These are phyloP conservation scores for Exutisphaerella laricina DNA, from an alignment of 2,329 filamentous ascomycete species.

Conservation along the genomic window DNA sequence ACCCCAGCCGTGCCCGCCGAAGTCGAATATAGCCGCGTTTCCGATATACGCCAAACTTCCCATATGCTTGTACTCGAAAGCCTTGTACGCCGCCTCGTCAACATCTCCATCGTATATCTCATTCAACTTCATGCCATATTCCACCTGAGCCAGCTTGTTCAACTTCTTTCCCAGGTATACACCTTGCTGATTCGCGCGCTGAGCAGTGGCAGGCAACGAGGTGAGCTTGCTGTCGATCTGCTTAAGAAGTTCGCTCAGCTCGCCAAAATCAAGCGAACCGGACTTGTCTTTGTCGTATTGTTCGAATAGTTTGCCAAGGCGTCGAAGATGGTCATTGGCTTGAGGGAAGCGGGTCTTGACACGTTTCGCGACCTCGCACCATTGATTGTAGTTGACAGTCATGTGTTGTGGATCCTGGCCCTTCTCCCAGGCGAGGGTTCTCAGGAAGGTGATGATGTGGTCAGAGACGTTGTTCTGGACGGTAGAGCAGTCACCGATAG, in stretches of 20 bases:
- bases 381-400: conserved; percentile 79
- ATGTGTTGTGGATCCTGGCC: conserved; percentile 86
- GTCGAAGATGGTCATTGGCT: conserved; percentile 75
- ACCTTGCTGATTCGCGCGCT: conserved; percentile 94
- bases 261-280: conserved; percentile 88
- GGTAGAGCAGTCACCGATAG: conserved; percentile 90
- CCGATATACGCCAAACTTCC: conserved; percentile 92
- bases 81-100: conserved; percentile 86
- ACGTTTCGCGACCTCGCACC: conserved; percentile 74
- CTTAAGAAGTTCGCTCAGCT: conserved; percentile 77
- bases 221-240: conserved; percentile 96
- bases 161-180: conserved; percentile 89
- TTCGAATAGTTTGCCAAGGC: conserved; percentile 84
- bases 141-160: conserved; percentile 77
- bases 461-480: conserved; percentile 97
- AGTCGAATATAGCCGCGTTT: conserved; percentile 92
- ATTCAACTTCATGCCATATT: conserved; percentile 70
- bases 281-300: conserved; percentile 90
- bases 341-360: conserved; percentile 90
- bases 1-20: conserved; percentile 68
- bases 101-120: conserved; percentile 82
- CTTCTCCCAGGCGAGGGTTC: conserved; percentile 83
- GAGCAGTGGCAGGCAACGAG: conserved; percentile 87
- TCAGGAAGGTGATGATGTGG: conserved; percentile 83
- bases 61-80: conserved; percentile 89